Evolutionary conservation across 495 filamentous ascomycete species (phyloP).

Genomic region (Penicillium samsonianum): DNA sequence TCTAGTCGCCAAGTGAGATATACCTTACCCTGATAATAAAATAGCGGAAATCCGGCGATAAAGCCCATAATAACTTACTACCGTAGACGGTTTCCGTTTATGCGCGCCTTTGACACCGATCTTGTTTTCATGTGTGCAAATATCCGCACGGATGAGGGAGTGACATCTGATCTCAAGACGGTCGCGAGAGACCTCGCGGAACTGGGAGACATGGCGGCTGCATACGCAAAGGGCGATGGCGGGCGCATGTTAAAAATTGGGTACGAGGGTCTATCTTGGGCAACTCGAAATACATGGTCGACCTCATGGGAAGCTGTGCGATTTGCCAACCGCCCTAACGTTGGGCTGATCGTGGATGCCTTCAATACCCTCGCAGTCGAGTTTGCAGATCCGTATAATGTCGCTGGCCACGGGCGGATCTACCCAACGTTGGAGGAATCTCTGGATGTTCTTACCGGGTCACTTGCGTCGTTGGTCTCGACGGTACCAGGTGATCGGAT

Average conservation of each 20-base stretch:
- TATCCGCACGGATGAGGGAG: conserved; percentile 32
- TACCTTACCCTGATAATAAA: neutral
- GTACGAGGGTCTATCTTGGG: conserved; percentile 58
- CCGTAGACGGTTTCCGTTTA: conserved; percentile 36
- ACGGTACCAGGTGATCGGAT: conserved; percentile 64
- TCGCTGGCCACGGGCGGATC: conserved; percentile 31
- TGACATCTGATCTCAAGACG: conserved; percentile 33
- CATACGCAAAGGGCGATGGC: conserved; percentile 30
- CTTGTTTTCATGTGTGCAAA: conserved; percentile 39
- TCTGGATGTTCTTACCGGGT: conserved; percentile 23
- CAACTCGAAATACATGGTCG: conserved; percentile 60
- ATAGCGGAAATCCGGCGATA: neutral
- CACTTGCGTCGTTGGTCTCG: conserved; percentile 46
- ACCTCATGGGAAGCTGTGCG: conserved; percentile 61
- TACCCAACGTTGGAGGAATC: conserved; percentile 29
- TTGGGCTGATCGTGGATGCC: conserved; percentile 68
- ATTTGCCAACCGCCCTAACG: conserved; percentile 56
- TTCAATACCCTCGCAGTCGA: conserved; percentile 70
- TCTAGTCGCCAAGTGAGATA: conserved; percentile 27
- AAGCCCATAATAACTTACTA: neutral
- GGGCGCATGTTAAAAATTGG: conserved; percentile 34
- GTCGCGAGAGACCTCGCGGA: conserved; percentile 35
- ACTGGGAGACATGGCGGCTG: conserved; percentile 34
- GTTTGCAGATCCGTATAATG: conserved; percentile 60
- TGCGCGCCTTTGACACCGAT: conserved; percentile 41